Conservation (phyloP, 2,329 filamentous ascomycete genomes). For the Epichloe amarillans region DNA sequence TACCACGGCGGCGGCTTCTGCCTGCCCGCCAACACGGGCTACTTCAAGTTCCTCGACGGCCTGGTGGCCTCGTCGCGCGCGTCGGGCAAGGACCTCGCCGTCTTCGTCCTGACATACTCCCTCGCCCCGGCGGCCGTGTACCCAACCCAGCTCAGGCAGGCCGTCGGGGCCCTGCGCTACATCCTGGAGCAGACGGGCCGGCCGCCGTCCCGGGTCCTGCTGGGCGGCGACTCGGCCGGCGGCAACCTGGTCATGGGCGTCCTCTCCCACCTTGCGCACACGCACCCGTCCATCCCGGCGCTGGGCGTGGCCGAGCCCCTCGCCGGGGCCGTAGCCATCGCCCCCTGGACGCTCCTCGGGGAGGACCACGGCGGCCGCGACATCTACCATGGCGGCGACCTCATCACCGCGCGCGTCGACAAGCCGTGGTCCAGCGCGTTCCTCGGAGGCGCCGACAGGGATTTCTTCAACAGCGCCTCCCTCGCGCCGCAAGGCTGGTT, state of each 20-base stretch:
- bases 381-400: conserved; percentile 9
- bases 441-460: conserved; percentile 6
- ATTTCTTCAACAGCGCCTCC: conserved; percentile 10
- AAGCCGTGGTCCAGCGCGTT: conserved; percentile 7
- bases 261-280: conserved; percentile 11
- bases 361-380: conserved; percentile 4
- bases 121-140: conserved; percentile 10
- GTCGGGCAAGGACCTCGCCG: conserved; percentile 8
- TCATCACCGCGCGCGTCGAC: conserved; percentile 8
- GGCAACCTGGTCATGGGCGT: conserved; percentile 11
- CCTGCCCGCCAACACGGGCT: conserved; percentile 10
- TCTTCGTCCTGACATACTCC: conserved; percentile 11
- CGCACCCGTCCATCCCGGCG: conserved; percentile 9
- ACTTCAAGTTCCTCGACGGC: conserved; percentile 9
- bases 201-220: conserved; percentile 6
- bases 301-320: conserved; percentile 8
- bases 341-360: conserved; percentile 10
- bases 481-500: conserved; percentile 11
- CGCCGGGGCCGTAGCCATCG: conserved; percentile 7
- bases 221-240: conserved; percentile 13
- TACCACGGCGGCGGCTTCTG: conserved; percentile 13
- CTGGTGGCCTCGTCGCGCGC: conserved; percentile 7
- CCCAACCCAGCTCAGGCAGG: conserved; percentile 12
- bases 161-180: conserved; percentile 10
- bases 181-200: conserved; percentile 7